phyloP scores from a whole-genome alignment of 2,329 filamentous ascomycete species.

The Polychaeton citri region DNA sequence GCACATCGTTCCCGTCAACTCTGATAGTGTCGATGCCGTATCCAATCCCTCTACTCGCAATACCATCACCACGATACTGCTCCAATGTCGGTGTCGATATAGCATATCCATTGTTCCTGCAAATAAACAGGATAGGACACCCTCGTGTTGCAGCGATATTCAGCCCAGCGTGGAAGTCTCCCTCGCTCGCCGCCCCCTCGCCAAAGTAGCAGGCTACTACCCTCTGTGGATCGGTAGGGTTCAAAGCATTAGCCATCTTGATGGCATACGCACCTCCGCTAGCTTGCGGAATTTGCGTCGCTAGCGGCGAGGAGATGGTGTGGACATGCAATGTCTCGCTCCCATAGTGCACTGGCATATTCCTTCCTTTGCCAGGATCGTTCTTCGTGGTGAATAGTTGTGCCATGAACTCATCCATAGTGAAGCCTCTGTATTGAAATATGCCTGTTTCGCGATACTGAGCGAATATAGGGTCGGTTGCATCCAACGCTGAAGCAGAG shows the following conservation, averaged over 20 bases:
- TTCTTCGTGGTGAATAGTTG: slow-evolving; percentile 82
- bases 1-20: slow-evolving; percentile 89
- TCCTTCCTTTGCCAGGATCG: slow-evolving; percentile 69
- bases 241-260: slow-evolving; percentile 63
- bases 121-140: slow-evolving; percentile 82
- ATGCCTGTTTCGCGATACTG: slow-evolving; percentile 93
- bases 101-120: slow-evolving; percentile 84
- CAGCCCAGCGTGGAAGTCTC: slow-evolving; percentile 80
- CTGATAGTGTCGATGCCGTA: slow-evolving; percentile 92
- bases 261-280: slow-evolving; percentile 77
- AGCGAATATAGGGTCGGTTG: slow-evolving; percentile 80
- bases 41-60: slow-evolving; percentile 71
- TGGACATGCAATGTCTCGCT: slow-evolving; percentile 74
- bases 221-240: slow-evolving; percentile 52
- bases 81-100: slow-evolving; percentile 83
- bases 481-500: slow-evolving; percentile 68
- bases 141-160: slow-evolving; percentile 82
- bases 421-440: slow-evolving; percentile 79
- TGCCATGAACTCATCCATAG: slow-evolving; percentile 80
- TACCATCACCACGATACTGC: slow-evolving; percentile 83
- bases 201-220: slow-evolving; percentile 80
- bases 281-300: slow-evolving; percentile 81
- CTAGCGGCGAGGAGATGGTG: slow-evolving; percentile 73
- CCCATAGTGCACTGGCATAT: slow-evolving; percentile 97
- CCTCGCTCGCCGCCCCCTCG: slow-evolving; percentile 79